phyloP scores from a whole-genome alignment of 371 early-diverging fungal genomes.

The Rhizopus arrhizus region DNA sequence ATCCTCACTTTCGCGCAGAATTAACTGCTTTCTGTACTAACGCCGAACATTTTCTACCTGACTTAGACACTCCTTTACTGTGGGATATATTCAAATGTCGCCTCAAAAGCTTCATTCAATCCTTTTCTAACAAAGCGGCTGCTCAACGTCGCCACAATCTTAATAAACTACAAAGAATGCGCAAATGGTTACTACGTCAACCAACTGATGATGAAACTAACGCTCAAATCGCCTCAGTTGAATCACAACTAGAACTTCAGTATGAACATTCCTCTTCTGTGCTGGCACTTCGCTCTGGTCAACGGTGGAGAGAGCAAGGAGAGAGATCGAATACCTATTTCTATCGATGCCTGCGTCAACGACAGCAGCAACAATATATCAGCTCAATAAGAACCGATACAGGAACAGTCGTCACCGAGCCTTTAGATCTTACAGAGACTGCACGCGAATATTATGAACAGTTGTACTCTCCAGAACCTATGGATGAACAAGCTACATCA shows the following conservation, averaged over 20 bases:
- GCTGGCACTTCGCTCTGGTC: conserved; percentile 2
- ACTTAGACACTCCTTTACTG: too few relatives aligned
- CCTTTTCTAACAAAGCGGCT: too few relatives aligned
- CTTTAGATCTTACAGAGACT: conserved; percentile 1
- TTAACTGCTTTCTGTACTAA: too few relatives aligned
- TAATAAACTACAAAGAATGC: too few relatives aligned
- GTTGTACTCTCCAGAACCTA: conserved; percentile 14
- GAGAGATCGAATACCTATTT: conserved; percentile 36
- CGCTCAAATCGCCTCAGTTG: conserved; percentile 31
- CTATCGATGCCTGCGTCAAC: conserved; percentile 15
- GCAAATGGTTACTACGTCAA: too few relatives aligned
- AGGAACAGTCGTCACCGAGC: not conserved
- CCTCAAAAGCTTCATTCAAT: too few relatives aligned
- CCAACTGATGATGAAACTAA: conserved; percentile 40
- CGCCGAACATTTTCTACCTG: too few relatives aligned
- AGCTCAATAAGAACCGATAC: conserved; percentile 5
- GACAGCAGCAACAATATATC: conserved; percentile 18
- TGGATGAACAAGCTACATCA: not conserved
- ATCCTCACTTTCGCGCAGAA: too few relatives aligned
- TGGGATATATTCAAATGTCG: too few relatives aligned
- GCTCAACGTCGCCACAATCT: too few relatives aligned
- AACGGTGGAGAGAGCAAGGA: conserved; percentile 34
- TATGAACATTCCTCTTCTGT: not conserved
- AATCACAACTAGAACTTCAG: not conserved
- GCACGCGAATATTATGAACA: conserved; percentile 7